Conservation (phyloP, 1,284 basidiomycete species). For the Melanopsichium pennsylvanicum region DNA sequence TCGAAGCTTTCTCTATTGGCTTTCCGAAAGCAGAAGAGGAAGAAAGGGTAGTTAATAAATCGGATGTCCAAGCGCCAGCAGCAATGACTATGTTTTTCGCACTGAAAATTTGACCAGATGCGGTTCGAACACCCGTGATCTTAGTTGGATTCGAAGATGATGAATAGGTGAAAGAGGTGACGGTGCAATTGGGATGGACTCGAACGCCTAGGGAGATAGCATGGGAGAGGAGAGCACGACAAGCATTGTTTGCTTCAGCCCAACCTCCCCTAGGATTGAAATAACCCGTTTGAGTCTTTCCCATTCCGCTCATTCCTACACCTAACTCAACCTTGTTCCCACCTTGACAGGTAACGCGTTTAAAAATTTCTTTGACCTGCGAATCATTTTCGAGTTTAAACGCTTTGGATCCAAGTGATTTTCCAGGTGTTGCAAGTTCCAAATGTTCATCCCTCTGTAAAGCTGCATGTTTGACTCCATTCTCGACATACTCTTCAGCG, state of each 20-base stretch:
- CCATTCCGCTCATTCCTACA: conserved; percentile 22
- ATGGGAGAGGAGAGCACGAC: conserved; percentile 72
- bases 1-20: conserved; percentile 21
- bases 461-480: conserved; percentile 35
- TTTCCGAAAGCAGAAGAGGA: not conserved
- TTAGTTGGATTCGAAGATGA: conserved; percentile 64
- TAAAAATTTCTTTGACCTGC: conserved; percentile 24
- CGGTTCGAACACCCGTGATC: conserved; percentile 74
- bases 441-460: conserved; percentile 4
- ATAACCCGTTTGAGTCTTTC: conserved; percentile 69
- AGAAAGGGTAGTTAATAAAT: conserved; percentile 70
- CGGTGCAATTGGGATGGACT: conserved; percentile 72
- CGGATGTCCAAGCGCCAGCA: conserved; percentile 83
- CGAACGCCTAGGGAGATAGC: conserved; percentile 74
- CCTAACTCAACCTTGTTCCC: conserved; percentile 8
- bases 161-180: conserved; percentile 63
- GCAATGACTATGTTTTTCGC: conserved; percentile 75
- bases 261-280: conserved; percentile 83
- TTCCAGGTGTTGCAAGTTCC: conserved; percentile 4
- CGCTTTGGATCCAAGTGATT: conserved; percentile 14
- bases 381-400: conserved; percentile 14
- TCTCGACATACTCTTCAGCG: conserved; percentile 28
- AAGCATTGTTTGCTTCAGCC: conserved; percentile 79
- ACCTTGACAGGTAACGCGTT: too few relatives aligned
- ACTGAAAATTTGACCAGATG: conserved; percentile 71